Conservation (phyloP, 257 asterid species). For the Capsicum pubescens region DNA sequence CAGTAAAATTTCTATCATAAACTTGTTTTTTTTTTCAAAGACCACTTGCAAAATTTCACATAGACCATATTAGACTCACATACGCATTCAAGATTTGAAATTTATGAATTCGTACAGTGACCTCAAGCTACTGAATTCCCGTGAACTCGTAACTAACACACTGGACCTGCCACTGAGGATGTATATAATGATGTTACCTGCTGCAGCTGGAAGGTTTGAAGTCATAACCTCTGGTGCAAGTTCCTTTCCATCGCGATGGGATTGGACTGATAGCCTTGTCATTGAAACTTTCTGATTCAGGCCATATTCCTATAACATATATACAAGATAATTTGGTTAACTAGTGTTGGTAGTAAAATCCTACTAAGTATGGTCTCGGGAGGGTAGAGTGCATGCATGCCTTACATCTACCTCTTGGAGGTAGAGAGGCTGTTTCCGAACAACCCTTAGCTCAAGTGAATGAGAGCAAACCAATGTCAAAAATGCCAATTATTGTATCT, state of each 20-base stretch:
- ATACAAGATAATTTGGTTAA: background rate
- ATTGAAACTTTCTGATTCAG: conserved; percentile 71
- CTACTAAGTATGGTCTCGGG: no score
- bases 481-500: conserved; percentile 27
- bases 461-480: background rate
- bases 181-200: conserved; percentile 37
- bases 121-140: background rate
- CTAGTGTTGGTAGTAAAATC: background rate
- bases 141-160: background rate
- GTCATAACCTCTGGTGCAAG: conserved; percentile 60
- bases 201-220: conserved; percentile 67
- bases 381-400: no score
- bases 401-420: no score
- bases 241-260: conserved; percentile 77
- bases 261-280: conserved; percentile 61
- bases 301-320: conserved; percentile 74
- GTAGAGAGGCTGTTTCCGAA: no score
- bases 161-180: background rate
- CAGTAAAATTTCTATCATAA: background rate
- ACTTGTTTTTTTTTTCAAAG: background rate
- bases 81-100: no score
- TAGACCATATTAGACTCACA: background rate
- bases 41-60: background rate
- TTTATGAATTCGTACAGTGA: background rate
- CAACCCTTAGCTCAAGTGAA: background rate